Conservation (phyloP, 2,329 filamentous ascomycete species). For the Penicillium sp. region DNA sequence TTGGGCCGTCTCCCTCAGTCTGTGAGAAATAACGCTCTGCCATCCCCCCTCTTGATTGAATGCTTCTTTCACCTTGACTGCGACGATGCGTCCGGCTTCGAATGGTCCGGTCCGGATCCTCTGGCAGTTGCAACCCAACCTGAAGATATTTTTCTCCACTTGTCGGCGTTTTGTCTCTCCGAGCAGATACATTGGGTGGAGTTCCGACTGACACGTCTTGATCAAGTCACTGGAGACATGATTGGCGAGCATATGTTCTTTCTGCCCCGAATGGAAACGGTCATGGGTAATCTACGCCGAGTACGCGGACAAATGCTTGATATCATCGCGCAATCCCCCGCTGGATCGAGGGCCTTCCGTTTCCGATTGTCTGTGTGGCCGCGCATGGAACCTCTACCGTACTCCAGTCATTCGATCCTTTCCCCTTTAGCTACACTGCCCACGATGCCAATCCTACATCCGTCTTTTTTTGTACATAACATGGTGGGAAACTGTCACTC, state of each 20-base stretch:
- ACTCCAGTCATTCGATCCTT: neutral
- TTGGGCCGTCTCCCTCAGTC: neutral
- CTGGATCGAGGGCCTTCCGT: neutral
- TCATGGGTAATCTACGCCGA: conserved; percentile 1
- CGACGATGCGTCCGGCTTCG: neutral
- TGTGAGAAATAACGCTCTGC: neutral
- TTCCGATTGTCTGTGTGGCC: neutral
- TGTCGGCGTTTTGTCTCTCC: neutral
- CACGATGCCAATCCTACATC: neutral
- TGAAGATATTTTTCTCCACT: neutral
- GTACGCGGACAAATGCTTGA: conserved; percentile 2
- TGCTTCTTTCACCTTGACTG: neutral
- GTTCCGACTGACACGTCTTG: neutral
- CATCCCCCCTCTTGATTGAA: neutral
- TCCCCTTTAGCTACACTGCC: neutral
- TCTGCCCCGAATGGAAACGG: conserved; percentile 1
- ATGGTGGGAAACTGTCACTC: neutral
- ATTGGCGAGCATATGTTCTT: conserved; percentile 2
- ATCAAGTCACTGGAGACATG: neutral
- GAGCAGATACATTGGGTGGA: neutral
- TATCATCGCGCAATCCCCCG: neutral
- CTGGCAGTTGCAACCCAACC: neutral
- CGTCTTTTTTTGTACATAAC: neutral
- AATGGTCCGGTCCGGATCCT: neutral
- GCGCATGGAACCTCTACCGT: neutral